These are phyloP conservation scores for maize (Zea mays) DNA, from an alignment of 176 grass and related monocot species.

Conservation along the genomic window Zm-B73-REFERENCE-NAM-5.0 NC_050096.1:188360501-188361000, in stretches of 20 bases:
- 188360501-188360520: too few species aligned
- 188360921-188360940: not conserved
- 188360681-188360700: too few species aligned
- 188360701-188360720: too few species aligned
- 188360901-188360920: not conserved
- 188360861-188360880: conserved; percentile 9
- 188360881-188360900: conserved; percentile 1
- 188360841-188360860: conserved; percentile 41
- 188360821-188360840: conserved; percentile 36
- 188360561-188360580: too few species aligned
- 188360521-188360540: too few species aligned
- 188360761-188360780: not conserved
- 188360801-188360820: conserved; percentile 6
- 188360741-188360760: not conserved
- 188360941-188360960: not conserved
- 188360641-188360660: too few species aligned
- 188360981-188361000: not conserved
- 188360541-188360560: too few species aligned
- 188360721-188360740: too few species aligned
- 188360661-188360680: too few species aligned
- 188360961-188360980: not conserved
- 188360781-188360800: not conserved
- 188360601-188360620: too few species aligned
- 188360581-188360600: too few species aligned
- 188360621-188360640: too few species aligned